Percentiles rank a stretch among this genome's conserved stretches.
Conservation (phyloP, 1,284 basidiomycete species). For the Melampsora medusae region DNA sequence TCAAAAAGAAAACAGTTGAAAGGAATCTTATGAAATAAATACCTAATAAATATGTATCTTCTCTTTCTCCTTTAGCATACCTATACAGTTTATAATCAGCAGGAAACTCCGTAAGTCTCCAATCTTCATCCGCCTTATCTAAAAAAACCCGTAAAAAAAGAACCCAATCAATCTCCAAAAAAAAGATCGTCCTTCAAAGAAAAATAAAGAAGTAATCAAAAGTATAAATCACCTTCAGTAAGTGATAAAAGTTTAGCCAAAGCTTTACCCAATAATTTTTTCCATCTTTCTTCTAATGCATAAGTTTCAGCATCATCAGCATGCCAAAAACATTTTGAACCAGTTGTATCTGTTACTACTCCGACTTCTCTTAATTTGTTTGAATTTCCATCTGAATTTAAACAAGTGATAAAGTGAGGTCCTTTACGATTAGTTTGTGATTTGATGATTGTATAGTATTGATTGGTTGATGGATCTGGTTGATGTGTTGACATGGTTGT, state of each 20-base stretch:
- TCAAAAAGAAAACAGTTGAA: too few species aligned
- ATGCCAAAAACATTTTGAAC: constrained; percentile 19
- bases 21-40: too few species aligned
- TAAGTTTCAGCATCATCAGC: constrained; percentile 3
- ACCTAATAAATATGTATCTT: constrained; percentile 36
- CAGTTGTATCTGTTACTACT: constrained; percentile 9
- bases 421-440: constrained; percentile 2
- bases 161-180: too few species aligned
- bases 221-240: constrained; percentile 11
- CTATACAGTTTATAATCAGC: constrained; percentile 30
- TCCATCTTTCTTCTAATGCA: constrained; percentile 16
- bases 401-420: constrained; percentile 25
- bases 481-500: neutral
- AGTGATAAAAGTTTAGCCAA: constrained; percentile 13
- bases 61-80: constrained; percentile 31
- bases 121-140: constrained; percentile 38
- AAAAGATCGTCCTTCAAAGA: neutral
- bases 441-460: neutral
- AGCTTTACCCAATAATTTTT: constrained; percentile 23
- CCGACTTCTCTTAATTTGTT: constrained; percentile 15
- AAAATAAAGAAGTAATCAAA: neutral
- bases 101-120: constrained; percentile 35
- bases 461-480: neutral
- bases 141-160: neutral
- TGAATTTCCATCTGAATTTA: constrained; percentile 19